Evolutionary conservation across 331 rosid genomes (phyloP).

Genomic region (Spiraea crenata): DNA sequence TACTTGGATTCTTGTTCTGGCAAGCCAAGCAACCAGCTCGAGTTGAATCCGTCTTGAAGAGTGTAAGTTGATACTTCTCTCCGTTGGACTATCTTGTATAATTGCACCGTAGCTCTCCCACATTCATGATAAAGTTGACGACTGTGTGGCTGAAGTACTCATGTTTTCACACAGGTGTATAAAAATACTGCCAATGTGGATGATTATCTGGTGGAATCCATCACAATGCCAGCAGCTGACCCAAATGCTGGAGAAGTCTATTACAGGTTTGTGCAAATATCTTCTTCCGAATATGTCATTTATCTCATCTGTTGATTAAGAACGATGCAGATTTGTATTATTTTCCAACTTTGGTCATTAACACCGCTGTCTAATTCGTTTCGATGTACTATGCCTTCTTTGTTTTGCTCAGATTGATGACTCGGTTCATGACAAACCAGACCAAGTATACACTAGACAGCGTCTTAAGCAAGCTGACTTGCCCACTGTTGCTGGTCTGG

Average conservation of each 20-base stretch:
- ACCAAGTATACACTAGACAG: conserved; percentile 73
- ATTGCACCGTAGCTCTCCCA: neutral
- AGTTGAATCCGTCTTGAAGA: conserved; percentile 67
- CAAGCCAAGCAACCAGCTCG: conserved; percentile 90
- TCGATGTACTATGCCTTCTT: neutral
- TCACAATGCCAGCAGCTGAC: conserved; percentile 82
- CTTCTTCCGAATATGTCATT: neutral
- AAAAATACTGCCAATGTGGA: conserved; percentile 74
- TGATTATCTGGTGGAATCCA: conserved; percentile 90
- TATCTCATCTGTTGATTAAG: neutral
- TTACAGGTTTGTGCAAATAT: conserved; percentile 52
- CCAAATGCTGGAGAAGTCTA: conserved; percentile 93
- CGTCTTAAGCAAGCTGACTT: conserved; percentile 58
- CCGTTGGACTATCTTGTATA: neutral
- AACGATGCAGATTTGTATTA: neutral
- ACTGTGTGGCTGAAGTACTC: neutral
- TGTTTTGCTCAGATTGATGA: conserved; percentile 66
- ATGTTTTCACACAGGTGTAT: conserved; percentile 54
- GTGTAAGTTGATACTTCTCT: conserved; percentile 42
- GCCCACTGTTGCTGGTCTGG: conserved; percentile 83
- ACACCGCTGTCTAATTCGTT: neutral
- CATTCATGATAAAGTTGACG: neutral
- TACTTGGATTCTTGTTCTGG: conserved; percentile 90
- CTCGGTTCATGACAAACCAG: conserved; percentile 72
- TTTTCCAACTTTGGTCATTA: neutral